These are phyloP conservation scores for Ochetophila trinervis DNA, from an alignment of 306 rosid species.

Conservation along the genomic window DNA sequence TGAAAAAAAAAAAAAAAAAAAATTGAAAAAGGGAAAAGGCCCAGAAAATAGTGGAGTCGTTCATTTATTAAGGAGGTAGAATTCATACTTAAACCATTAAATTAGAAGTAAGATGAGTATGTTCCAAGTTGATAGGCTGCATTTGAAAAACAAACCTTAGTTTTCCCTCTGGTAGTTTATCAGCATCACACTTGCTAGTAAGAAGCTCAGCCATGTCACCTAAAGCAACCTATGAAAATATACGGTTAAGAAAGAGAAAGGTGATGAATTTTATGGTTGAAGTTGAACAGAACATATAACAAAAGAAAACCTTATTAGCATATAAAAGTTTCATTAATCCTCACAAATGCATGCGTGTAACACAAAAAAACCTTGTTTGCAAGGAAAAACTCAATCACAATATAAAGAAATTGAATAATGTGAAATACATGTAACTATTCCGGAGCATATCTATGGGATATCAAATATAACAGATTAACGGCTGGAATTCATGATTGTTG, in stretches of 20 bases:
- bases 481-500: neutral
- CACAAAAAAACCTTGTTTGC: neutral
- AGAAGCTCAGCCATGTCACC: conserved; percentile 90
- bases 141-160: conserved; percentile 64
- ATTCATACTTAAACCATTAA: no score
- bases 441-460: neutral
- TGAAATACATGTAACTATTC: neutral
- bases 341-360: neutral
- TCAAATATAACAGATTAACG: neutral
- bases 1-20: neutral
- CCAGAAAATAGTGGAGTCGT: no score
- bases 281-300: neutral
- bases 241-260: conserved; percentile 7
- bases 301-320: neutral
- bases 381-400: no score
- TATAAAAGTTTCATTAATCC: neutral
- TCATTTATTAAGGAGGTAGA: no score
- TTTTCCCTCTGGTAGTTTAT: conserved; percentile 75
- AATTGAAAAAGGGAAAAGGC: no score
- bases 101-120: neutral
- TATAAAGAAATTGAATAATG: no score
- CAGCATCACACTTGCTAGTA: conserved; percentile 65
- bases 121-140: no score
- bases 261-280: neutral
- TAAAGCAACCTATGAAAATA: conserved; percentile 64